Evolutionary conservation across 2,329 filamentous ascomycete genomes (phyloP), one percentile per base, ranked within the genome.

Genomic region (Incumbomyces lentus): DNA sequence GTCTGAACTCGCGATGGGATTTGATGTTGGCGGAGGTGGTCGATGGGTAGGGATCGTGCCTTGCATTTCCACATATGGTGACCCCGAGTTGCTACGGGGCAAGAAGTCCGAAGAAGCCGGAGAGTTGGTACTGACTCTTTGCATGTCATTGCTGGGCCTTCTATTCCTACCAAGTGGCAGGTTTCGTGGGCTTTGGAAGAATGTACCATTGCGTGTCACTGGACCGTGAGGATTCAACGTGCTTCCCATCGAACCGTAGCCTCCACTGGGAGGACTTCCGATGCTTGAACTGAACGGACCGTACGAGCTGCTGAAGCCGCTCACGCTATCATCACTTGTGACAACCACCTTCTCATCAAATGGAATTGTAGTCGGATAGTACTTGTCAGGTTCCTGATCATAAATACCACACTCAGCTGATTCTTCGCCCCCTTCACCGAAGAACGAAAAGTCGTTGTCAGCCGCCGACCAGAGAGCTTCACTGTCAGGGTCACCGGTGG

Each of bases 401-500:
- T 71, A 71, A 12, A 74, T 64, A 10, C 71, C 66, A 49, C 74
- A 75, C 54, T 79, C 76, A 7, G 45, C 56, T 30, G 52, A 48
- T 39, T 57, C 54, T 47, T 56, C 56, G 11, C 56, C 56, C 39
- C 73, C 73, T 33, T 76, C 74, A 1, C 67, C 70, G 48, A 81
- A 81, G 60, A 79, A 79, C 22, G 73, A 76, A 51, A 81, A 81
- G 55, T 81, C 78, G 43, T 73, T 67, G 47, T 70, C 66, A 2
- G 76, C 75, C 7, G 76, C 76, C 41, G 70, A 67, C 77, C 76
- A 80, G 10, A 81, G 67, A 3, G 70, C 69, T 56, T 80, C 77
- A 3, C 71, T 74, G 54, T 81, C 78, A 7, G 65, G 62, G 52
- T 81, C 77, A 39, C 77, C 75, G 0, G 76, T 80, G 26, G 73